Evolutionary conservation across 164 flowering plant species (phyloP), one percentile per base, ranked within the genome.

Genomic region (Hamamelis virginiana): DNA sequence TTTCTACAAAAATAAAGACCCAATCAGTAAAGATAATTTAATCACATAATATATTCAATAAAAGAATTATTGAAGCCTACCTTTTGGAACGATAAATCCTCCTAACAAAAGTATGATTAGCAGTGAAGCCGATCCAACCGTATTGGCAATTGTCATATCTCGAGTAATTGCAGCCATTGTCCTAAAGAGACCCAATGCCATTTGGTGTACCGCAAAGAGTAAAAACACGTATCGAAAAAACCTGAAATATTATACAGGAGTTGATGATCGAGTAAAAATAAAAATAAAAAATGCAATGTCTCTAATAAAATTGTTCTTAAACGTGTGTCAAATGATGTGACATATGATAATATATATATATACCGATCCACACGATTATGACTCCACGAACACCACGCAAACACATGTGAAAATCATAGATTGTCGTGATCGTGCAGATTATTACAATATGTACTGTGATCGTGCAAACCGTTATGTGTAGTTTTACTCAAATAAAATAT

Each of bases 101-200:
- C 96, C 97, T 81, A 88, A 65, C 76, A 87, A 68, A 69, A 90
- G 80, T 63, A 89, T 57, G 48, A 80, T 14, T 15, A 91, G 50
- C 15, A 91, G 67, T 19, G 92, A 77, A 70, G 88, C 87, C 66
- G 97, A 80, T n/a, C 88, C 94, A 78, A 83, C 84, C 26, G 95
- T 89, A 68, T 87, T 90, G 8, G 96, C 91, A 70, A 88, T 61
- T 19, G 85, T 86, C 81, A 87, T 87, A 73, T 89, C 95, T 66
- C 97, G 77, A 50, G 96, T 82, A 59, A 90, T 11, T 44, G 89
- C 51, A 65, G 87, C 97, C 84, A 91, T 80, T 81, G 80, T 65
- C 8, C 92, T 80, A 72, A 94, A 94, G 43, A 94, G 90, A 61
- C 93, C 90, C 72, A 91, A 43, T 8, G 96, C 93, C 98, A 94